Percentiles rank a stretch among this genome's conserved stretches.
Evolutionary conservation across 805 yeast species (phyloP).

Genomic region (Hemisphaericaspora nanyangensis): DNA sequence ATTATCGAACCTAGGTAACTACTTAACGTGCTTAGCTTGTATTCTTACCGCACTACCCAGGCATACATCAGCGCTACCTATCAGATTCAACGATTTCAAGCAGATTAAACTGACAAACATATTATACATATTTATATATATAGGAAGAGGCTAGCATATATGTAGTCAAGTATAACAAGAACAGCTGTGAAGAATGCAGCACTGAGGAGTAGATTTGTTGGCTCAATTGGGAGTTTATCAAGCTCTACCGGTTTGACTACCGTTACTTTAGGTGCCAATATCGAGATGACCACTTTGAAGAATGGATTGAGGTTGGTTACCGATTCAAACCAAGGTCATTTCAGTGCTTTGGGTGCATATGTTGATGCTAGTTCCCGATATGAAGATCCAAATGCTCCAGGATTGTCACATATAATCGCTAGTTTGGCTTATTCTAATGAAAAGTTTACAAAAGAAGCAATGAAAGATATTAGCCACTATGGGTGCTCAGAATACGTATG

Average conservation of each 20-base stretch:
- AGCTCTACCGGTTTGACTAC: neutral
- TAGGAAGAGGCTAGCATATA: no score
- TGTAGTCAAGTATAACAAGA: neutral
- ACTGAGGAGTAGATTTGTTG: neutral
- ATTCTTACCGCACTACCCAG: no score
- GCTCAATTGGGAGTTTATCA: neutral
- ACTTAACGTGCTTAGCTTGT: no score
- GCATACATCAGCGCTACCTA: no score
- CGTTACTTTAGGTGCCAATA: constrained; percentile 6
- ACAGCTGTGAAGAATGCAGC: neutral
- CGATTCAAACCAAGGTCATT: constrained; percentile 84
- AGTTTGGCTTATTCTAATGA: constrained; percentile 77
- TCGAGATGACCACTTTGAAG: constrained; percentile 41
- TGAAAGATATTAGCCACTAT: constrained; percentile 73
- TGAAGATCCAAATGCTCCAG: constrained; percentile 58
- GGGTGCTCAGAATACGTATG: constrained; percentile 94
- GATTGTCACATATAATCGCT: constrained; percentile 81
- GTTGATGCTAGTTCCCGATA: constrained; percentile 88
- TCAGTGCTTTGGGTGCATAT: constrained; percentile 85
- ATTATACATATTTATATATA: no score
- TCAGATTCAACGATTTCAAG: no score
- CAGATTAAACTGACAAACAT: no score
- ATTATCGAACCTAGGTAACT: no score
- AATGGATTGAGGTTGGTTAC: constrained; percentile 85
- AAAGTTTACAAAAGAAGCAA: constrained; percentile 54